phyloP scores from a whole-genome alignment of 352 stramenopile species.

The Elongisporangium senticosum region DNA sequence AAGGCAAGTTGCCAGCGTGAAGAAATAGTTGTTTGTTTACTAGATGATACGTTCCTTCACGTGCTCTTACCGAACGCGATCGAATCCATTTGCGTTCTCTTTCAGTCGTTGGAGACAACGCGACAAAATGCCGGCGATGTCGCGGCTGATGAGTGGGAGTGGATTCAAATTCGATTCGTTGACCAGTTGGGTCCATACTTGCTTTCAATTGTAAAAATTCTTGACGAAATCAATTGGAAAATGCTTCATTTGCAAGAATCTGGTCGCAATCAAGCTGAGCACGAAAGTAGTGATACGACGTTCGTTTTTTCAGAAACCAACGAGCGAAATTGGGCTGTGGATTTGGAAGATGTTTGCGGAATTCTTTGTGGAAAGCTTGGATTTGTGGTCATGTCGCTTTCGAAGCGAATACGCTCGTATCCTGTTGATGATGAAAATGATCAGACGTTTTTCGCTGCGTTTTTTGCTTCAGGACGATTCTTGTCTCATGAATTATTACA shows the following conservation, averaged over 20 bases:
- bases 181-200: conserved; percentile 33
- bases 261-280: conserved; percentile 21
- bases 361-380: conserved; percentile 42
- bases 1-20: conserved; percentile 49
- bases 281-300: conserved; percentile 8
- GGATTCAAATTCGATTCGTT: conserved; percentile 17
- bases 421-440: neutral
- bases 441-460: neutral
- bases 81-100: conserved; percentile 33
- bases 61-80: conserved; percentile 34
- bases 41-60: conserved; percentile 50
- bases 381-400: conserved; percentile 1
- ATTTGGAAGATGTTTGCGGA: conserved; percentile 39
- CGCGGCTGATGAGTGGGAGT: neutral
- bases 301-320: neutral
- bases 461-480: neutral
- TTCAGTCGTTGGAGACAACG: conserved; percentile 6
- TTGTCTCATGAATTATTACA: neutral
- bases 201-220: conserved; percentile 42
- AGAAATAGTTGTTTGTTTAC: conserved; percentile 35
- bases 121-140: neutral
- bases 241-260: conserved; percentile 14
- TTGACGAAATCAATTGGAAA: conserved; percentile 64
- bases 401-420: neutral
- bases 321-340: conserved; percentile 32